Evolutionary conservation across 2,329 filamentous ascomycete genomes (phyloP), one percentile per base, ranked within the genome.

Genomic region (Paradendryphiella salina): DNA sequence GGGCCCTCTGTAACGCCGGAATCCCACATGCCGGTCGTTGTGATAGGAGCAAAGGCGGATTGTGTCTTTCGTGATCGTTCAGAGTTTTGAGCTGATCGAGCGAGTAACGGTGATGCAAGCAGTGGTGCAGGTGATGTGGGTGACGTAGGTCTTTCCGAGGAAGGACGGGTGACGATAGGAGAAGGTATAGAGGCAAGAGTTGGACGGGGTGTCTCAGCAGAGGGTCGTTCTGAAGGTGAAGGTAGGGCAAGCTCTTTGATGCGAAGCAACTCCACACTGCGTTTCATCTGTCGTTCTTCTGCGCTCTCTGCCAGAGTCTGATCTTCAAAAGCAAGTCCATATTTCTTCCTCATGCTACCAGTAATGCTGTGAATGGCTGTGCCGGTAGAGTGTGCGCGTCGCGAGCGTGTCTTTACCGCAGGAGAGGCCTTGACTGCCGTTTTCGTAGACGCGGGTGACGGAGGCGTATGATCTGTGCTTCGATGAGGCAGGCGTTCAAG

Each of bases 1-100:
- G 60, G 53, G 8, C 62, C 62, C 6, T 71, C 66, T 0, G 56
- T 52, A 7, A 71, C 63, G 1, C 68, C 69, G 1, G 67, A 73
- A 39, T 72, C 70, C 70, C 70, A 73, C 35, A 73, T 40, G 4
- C 70, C 68, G 5, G 66, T 60, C n/a, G 70, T 72, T 0, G 61
- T 65, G 13, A 71, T 53, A 3, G 70, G 69, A 26, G 70, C 62
- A 54, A 66, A 70, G 0, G 67, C 65, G 2, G 67, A 72, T 23
- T 67, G 61, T 1, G 63, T 59, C 36, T 70, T 71, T 11, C 53
- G 52, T 3, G 60, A 40, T 21, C 67, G 55, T 43, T 65, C 56
- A 0, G 55, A 54, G 2, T 54, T 52, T 8, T 57, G 47, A 15
- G 54, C 23, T 5, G 48, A 46, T 10, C 60, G 59, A 8, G 65